Evolutionary conservation across 2,329 filamentous ascomycete species (phyloP).

Genomic region (Ophiocordyceps camponoti-leonardi): DNA sequence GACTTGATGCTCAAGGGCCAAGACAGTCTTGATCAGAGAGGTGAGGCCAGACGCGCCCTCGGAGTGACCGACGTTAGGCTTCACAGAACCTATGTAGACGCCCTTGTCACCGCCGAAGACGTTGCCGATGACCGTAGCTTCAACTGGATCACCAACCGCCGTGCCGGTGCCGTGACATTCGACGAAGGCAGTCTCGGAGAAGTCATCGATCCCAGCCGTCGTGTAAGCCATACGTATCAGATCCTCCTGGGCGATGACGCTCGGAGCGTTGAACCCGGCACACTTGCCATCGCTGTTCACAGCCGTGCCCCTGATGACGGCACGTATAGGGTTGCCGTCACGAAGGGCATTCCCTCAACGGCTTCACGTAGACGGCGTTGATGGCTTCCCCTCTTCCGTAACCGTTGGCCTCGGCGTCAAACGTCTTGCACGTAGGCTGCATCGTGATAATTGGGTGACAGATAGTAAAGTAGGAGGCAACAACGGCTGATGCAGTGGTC

Average conservation of each 20-base stretch:
- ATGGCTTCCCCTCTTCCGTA: constrained; percentile 27
- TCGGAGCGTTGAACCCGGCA: constrained; percentile 22
- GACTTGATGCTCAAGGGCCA: constrained; percentile 8
- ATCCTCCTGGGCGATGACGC: constrained; percentile 9
- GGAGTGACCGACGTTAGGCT: constrained; percentile 13
- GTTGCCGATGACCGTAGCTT: constrained; percentile 14
- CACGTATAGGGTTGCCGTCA: constrained; percentile 15
- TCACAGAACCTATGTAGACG: constrained; percentile 8
- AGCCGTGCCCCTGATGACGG: constrained; percentile 11
- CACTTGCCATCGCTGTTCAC: constrained; percentile 20
- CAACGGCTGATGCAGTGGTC: too few species aligned
- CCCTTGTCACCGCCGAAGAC: constrained; percentile 8
- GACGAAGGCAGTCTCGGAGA: constrained; percentile 5
- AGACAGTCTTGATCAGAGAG: constrained; percentile 10
- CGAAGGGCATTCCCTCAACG: constrained; percentile 19
- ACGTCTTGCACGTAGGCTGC: too few species aligned
- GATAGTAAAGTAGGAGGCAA: too few species aligned
- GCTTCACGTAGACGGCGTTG: constrained; percentile 18
- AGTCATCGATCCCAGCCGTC: constrained; percentile 3
- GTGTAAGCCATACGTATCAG: constrained; percentile 14
- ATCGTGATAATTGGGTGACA: too few species aligned
- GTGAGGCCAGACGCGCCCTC: constrained; percentile 11
- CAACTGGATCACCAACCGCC: constrained; percentile 18
- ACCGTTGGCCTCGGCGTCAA: constrained; percentile 15
- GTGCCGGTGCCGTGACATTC: constrained; percentile 18